A percentile compares a stretch with the other conserved stretches of the same genome.
These are phyloP conservation scores for Dalbergia cultrata DNA, from an alignment of 306 rosid genomes.

Conservation along the genomic window DNA sequence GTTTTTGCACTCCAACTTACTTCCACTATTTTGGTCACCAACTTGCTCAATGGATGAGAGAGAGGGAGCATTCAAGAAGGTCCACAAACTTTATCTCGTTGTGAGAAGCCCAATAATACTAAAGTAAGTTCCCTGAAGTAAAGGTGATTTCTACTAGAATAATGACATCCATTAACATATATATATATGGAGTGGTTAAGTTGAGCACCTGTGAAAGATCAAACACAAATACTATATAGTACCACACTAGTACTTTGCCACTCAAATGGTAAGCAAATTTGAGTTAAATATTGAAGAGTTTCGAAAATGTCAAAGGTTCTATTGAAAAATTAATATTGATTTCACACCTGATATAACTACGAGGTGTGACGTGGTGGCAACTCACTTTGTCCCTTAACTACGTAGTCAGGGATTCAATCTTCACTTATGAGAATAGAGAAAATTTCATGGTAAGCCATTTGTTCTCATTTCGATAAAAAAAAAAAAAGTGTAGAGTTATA, in stretches of 20 bases:
- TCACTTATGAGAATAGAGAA: no score
- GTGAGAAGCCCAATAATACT: constrained; percentile 25
- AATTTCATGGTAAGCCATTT: no score
- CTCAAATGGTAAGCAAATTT: neutral
- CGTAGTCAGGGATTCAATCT: no score
- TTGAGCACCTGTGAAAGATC: neutral
- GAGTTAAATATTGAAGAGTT: neutral
- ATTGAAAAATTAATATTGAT: no score
- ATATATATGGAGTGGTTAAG: constrained; percentile 1
- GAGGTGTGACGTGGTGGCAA: no score
- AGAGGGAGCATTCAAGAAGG: constrained; percentile 36
- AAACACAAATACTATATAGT: neutral
- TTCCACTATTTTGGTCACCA: constrained; percentile 50
- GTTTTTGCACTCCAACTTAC: constrained; percentile 42
- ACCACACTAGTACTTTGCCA: neutral
- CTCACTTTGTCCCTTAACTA: no score
- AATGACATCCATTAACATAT: constrained; percentile 43
- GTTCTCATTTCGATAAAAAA: no score
- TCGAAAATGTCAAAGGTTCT: neutral
- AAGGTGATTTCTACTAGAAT: constrained; percentile 9
- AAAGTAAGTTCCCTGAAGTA: constrained; percentile 18
- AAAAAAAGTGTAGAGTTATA: no score
- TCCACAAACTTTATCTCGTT: constrained; percentile 46
- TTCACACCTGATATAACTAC: no score
- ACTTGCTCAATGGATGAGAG: constrained; percentile 35